Evolutionary conservation across 148 eudicot genomes (phyloP), one percentile per base, ranked within the genome.

Genomic region (Silene latifolia): DNA sequence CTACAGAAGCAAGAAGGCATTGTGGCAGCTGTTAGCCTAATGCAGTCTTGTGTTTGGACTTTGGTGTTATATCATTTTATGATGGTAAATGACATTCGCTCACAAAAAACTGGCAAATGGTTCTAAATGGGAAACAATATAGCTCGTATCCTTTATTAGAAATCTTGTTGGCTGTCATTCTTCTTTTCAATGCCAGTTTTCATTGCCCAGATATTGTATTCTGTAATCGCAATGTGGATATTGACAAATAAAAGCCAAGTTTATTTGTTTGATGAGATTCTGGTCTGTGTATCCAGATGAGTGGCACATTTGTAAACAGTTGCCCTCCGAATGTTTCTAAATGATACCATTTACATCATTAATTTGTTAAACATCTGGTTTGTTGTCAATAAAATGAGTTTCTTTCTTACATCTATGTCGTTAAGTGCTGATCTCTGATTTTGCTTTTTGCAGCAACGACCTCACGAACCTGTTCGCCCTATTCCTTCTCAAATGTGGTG

Each of bases 401-500:
- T 12, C 32, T 62, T 62, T 62, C 35, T 13, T 11, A 61, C 17
- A 56, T 32, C 15, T 15, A 42, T 48, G 11, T 25, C n/a, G 8
- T 10, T 61, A 68, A 54, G 65, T 64, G 54, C 72, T 78, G 69
- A 69, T 65, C 25, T 32, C 20, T n/a, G 56, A 51, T 51, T 13
- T 12, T 11, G 0, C 5, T 85, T 66, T 78, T 68, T 89, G 82
- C 96, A 95, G 99, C 94, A 86, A 92, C 87, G 99, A 69, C 99
- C 96, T 75, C 93, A 92, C 80, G 80, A 68, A 75, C 97, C 99
- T 3, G 92, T 95, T 78, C 92, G 88, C 27, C 88, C 97, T 53
- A 92, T 95, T 80, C 99, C 99, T 61, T 95, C 97, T 0, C 97
- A 95, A 81, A 81, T 92, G 72, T 95, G 99, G 97, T 95, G 99